Evolutionary conservation across 129 eudicot genomes (phyloP), one percentile per base, ranked within the genome.

Genomic region (Smallanthus sonchifolius): DNA sequence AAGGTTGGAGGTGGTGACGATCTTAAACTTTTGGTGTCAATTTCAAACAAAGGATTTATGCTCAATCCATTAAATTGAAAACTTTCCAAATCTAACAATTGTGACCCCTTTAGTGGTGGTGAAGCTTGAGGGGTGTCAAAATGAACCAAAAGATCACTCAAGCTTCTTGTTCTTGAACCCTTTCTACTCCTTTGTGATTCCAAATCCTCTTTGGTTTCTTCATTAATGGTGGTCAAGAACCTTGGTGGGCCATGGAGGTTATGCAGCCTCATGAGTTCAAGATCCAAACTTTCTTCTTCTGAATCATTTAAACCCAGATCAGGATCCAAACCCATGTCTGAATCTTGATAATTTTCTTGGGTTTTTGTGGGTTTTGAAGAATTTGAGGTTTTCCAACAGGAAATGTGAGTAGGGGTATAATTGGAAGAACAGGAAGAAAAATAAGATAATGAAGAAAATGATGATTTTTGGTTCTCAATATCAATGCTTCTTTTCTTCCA

Each of bases 1-100:
- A 92, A 87, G 60, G 84, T 87, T 6, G 98, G 94, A n/a, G 98
- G 98, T 5, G 98, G 96, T 15, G 98, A 92, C 66, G 98, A 89
- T 81, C 84, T 82, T 78, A 87, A 13, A 43, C 70, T 76, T 36
- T 45, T 73, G 7, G 78, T 30, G 42, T 89, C 98, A 30, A 65
- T 77, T 40, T 87, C 92, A 82, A 80, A 85, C 2, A 87, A 70
- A 55, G 94, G 95, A 67, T 89, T 89, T 17, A 83, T 81, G 66
- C 84, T 89, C 28, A 79, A 78, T 48, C 85, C 92, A 70, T 76
- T 52, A 52, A 71, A 71, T 8, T 76, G 67, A 65, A 73, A 79
- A 36, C 68, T 54, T 74, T 70, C 76, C 72, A 38, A 73, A 55
- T 79, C 67, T 54, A 37, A 17, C 45, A 71, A 61, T 4, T 78